phyloP scores from a whole-genome alignment of 495 filamentous ascomycete genomes.

The Neurospora sp. region DNA sequence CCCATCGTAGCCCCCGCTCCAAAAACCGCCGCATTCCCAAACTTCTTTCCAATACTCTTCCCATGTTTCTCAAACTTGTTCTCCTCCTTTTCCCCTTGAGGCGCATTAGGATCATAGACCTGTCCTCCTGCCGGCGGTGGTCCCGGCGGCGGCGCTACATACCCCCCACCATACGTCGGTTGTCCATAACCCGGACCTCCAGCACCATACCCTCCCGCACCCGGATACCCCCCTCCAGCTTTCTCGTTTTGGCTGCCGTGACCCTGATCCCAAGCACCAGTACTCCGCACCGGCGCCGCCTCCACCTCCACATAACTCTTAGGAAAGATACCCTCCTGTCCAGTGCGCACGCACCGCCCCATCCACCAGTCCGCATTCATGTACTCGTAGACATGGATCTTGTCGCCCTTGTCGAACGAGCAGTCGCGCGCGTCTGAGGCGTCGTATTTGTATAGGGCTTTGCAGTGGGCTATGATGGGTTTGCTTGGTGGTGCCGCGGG shows the following conservation, averaged over 20 bases:
- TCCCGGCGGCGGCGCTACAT: conserved; percentile 1
- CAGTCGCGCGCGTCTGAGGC: conserved; percentile 72
- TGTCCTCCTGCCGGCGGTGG: conserved; percentile 26
- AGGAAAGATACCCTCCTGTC: conserved; percentile 83
- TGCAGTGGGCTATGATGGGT: conserved; percentile 57
- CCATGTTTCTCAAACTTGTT: conserved; percentile 45
- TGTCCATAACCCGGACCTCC: neutral
- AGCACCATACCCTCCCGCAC: conserved; percentile 13
- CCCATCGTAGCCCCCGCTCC: conserved; percentile 86
- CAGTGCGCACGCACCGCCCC: conserved; percentile 71
- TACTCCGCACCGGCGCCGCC: neutral
- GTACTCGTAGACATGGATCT: conserved; percentile 71
- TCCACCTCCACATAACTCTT: conserved; percentile 68
- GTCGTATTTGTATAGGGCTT: conserved; percentile 74
- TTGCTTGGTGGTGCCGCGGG: conserved; percentile 29
- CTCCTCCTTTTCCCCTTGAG: conserved; percentile 14
- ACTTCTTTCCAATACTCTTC: conserved; percentile 71
- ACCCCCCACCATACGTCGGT: neutral
- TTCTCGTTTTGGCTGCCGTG: conserved; percentile 1
- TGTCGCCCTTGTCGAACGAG: conserved; percentile 63
- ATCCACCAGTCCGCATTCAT: conserved; percentile 98
- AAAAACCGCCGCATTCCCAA: conserved; percentile 67
- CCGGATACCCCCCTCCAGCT: neutral
- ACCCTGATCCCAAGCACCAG: conserved; percentile 1
- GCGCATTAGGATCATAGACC: conserved; percentile 40